Evolutionary conservation across 2,329 filamentous ascomycete genomes (phyloP), one percentile per base, ranked within the genome.

Genomic region (Fusarium burgessii): DNA sequence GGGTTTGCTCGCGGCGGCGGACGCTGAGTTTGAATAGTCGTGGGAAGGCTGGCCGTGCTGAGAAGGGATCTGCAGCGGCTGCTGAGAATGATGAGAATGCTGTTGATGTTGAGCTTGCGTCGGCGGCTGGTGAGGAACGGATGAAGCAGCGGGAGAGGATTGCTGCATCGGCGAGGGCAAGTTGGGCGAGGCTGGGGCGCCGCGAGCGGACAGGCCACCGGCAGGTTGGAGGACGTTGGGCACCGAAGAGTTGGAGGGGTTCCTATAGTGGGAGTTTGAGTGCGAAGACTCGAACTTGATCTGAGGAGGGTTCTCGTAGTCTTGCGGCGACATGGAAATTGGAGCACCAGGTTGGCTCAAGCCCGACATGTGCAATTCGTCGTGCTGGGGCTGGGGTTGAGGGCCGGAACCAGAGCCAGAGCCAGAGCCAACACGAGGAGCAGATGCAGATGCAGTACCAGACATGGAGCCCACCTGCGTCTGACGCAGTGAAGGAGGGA

Each of bases 31-130:
- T 41, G 68, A 41, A 51, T 71, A 74, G 32, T 70, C 60, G 46
- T 87, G 84, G 77, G 90, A 90, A 66, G 90, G 89, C 65, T 85
- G 84, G 77, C 90, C 91, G 68, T 90, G 89, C 66, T 85, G 80
- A 50, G 73, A 72, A 62, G 77, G 78, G 63, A 80, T 79, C 51
- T 72, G 71, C 55, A 77, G 75, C 49, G 78, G 77, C 50, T 64
- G 61, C 54, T 74, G 73, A 72, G 80, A 62, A 77, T 80, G 78
- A 77, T 68, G 65, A 71, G 66, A 57, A 76, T 78, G 59, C 78
- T 80, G 77, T 55, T 78, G 58, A 33, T 81, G 79, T 41, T 67
- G 64, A 38, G 12, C 25, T 46, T 82, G 80, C 65, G 62, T 77
- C 58, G 81, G 82, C 62, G 82, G 80, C 58, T 79, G 72, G 63